Conservation (phyloP, 2,329 filamentous ascomycete species). For the Aspergillus japonicus region DNA sequence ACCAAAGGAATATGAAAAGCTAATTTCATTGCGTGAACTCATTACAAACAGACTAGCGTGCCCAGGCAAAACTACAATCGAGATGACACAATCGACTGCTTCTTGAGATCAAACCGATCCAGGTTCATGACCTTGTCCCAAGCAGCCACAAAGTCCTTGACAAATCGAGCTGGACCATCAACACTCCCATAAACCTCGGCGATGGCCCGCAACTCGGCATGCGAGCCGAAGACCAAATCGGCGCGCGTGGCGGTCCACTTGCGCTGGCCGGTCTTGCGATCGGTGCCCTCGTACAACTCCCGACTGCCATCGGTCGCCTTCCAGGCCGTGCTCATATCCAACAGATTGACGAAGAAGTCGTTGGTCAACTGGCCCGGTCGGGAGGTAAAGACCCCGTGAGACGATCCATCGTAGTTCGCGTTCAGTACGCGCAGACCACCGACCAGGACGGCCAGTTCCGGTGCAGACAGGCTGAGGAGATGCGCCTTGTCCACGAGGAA, state of each 20-base stretch:
- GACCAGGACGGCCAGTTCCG: slow-evolving; percentile 68
- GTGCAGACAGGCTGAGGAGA: slow-evolving; percentile 67
- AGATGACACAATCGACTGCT: neutral
- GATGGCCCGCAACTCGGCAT: slow-evolving; percentile 69
- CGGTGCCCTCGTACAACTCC: slow-evolving; percentile 63
- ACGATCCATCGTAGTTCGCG: slow-evolving; percentile 69
- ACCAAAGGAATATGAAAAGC: neutral
- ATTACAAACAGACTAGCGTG: neutral
- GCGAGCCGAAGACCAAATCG: slow-evolving; percentile 71
- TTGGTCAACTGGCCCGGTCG: slow-evolving; percentile 69
- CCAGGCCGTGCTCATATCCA: slow-evolving; percentile 67
- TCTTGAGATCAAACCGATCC: slow-evolving; percentile 62
- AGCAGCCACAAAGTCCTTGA: slow-evolving; percentile 67
- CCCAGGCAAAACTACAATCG: neutral
- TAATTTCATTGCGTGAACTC: neutral
- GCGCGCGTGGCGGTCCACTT: slow-evolving; percentile 69
- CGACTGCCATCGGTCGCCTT: slow-evolving; percentile 50
- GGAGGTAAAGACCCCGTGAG: slow-evolving; percentile 66
- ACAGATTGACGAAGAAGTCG: slow-evolving; percentile 79
- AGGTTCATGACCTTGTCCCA: slow-evolving; percentile 75
- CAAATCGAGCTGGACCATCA: slow-evolving; percentile 63
- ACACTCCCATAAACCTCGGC: slow-evolving; percentile 66
- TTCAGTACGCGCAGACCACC: slow-evolving; percentile 70
- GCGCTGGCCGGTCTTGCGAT: slow-evolving; percentile 64
- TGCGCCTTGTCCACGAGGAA: slow-evolving; percentile 70